Conservation (phyloP, 2,329 filamentous ascomycete genomes). For the Corniculantispora saksenae region DNA sequence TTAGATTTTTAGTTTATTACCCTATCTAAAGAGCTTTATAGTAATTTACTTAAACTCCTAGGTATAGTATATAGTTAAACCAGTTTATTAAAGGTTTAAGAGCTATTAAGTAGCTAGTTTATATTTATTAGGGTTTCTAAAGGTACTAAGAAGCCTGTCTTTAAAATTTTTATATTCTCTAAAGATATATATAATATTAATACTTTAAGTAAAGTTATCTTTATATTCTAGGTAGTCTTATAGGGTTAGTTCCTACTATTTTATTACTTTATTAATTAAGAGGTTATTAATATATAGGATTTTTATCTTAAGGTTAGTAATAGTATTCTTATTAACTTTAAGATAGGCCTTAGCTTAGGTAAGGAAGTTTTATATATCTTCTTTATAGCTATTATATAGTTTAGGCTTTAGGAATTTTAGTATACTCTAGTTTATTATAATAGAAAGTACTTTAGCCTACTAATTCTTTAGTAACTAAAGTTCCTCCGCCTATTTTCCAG, state of each 20-base stretch:
- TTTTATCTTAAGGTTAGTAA: background rate
- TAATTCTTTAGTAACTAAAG: background rate
- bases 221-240: background rate
- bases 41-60: no score
- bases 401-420: background rate
- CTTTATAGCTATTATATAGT: background rate
- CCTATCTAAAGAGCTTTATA: no score
- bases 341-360: background rate
- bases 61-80: background rate
- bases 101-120: background rate
- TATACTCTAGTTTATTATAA: background rate
- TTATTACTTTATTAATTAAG: background rate
- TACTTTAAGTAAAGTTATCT: background rate
- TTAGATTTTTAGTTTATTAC: no score
- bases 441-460: background rate
- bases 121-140: conserved; percentile 1
- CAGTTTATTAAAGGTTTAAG: background rate
- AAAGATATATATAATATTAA: background rate
- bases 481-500: no score
- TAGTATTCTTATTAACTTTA: background rate
- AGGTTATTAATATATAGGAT: background rate
- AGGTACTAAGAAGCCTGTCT: background rate
- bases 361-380: background rate
- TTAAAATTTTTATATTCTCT: background rate
- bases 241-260: background rate